Evolutionary conservation across 2,329 filamentous ascomycete genomes (phyloP).

Genomic region (Botrytis aclada): DNA sequence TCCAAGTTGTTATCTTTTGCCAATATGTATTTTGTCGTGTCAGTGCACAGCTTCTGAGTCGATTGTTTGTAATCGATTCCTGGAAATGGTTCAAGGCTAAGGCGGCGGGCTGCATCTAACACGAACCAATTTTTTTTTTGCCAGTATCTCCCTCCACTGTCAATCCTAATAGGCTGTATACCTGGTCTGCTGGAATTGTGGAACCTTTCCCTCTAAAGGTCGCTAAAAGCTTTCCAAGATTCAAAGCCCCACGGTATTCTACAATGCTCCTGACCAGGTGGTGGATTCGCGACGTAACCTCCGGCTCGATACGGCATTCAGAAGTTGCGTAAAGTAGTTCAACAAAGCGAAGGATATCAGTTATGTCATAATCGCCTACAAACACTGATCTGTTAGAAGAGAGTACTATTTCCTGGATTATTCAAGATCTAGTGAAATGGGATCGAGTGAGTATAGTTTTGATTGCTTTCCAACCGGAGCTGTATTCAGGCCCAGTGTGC

Average conservation of each 20-base stretch:
- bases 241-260: not conserved
- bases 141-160: too few relatives aligned
- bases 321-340: not conserved
- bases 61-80: not conserved
- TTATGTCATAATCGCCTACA: not conserved
- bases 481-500: not conserved
- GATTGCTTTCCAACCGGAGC: not conserved
- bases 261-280: not conserved
- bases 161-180: not conserved
- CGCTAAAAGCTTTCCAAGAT: not conserved
- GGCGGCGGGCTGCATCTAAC: too few relatives aligned
- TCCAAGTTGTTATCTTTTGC: fast-evolving
- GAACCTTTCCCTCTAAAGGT: not conserved
- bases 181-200: not conserved
- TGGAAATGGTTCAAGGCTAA: not conserved
- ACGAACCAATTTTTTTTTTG: too few relatives aligned
- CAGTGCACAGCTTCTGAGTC: not conserved
- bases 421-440: not conserved
- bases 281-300: not conserved
- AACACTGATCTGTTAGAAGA: not conserved
- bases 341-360: not conserved
- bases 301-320: not conserved
- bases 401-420: not conserved
- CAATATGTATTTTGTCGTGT: not conserved
- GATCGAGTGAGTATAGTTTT: not conserved